Evolutionary conservation across 2,329 filamentous ascomycete species (phyloP).

Genomic region (Dactylellina sp.): DNA sequence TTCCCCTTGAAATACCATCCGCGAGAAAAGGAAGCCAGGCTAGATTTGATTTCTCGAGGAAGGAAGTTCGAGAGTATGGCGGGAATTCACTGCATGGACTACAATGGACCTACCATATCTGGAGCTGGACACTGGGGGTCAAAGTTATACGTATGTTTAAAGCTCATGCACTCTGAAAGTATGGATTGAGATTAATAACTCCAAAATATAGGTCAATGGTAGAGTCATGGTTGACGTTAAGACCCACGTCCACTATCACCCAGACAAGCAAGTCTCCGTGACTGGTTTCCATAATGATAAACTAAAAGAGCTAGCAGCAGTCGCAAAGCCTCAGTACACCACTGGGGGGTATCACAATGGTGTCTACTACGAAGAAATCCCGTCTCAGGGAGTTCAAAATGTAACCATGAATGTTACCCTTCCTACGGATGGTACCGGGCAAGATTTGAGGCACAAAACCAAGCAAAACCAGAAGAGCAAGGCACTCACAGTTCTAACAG

Average conservation of each 20-base stretch:
- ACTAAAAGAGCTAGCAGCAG: slow-evolving; percentile 17
- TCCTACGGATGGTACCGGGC: slow-evolving; percentile 55
- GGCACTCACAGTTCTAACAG: slow-evolving; percentile 65
- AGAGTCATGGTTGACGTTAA: slow-evolving; percentile 64
- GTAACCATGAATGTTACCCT: slow-evolving; percentile 59
- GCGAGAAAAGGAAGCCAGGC: slow-evolving; percentile 62
- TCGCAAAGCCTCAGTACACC: slow-evolving; percentile 16
- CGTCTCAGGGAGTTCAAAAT: slow-evolving; percentile 38
- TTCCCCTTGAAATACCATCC: slow-evolving; percentile 67
- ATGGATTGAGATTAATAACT: slow-evolving; percentile 57
- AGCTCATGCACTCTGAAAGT: neutral
- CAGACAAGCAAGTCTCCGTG: slow-evolving; percentile 28
- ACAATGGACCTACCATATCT: slow-evolving; percentile 62
- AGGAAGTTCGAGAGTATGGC: slow-evolving; percentile 66
- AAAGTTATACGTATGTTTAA: slow-evolving; percentile 47
- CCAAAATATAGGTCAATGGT: slow-evolving; percentile 61
- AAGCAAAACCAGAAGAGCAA: slow-evolving; percentile 33
- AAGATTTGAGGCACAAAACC: slow-evolving; percentile 52
- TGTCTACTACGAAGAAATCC: slow-evolving; percentile 44
- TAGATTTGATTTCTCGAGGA: slow-evolving; percentile 64
- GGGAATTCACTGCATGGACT: slow-evolving; percentile 68
- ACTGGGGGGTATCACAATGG: slow-evolving; percentile 45
- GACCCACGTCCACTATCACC: slow-evolving; percentile 61
- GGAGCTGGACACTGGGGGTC: slow-evolving; percentile 54
- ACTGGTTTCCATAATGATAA: slow-evolving; percentile 39